These are phyloP conservation scores for Botrytis byssoidea DNA, from an alignment of 2,329 filamentous ascomycete species.

Conservation along the genomic window DNA sequence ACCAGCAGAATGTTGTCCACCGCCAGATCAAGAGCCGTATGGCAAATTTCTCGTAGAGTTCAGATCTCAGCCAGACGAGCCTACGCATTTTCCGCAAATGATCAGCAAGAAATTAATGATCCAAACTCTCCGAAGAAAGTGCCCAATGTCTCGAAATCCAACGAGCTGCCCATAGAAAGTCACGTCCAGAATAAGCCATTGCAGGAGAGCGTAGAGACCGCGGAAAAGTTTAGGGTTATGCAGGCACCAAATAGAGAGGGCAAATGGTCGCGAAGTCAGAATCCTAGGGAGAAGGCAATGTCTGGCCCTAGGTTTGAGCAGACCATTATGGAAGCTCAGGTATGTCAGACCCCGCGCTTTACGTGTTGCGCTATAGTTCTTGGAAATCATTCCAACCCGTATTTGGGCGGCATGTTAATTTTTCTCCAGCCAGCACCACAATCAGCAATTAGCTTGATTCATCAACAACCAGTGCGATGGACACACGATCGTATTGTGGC, in stretches of 20 bases:
- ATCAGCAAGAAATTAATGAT: slow-evolving; percentile 40
- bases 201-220: slow-evolving; percentile 52
- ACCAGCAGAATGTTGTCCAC: slow-evolving; percentile 45
- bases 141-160: slow-evolving; percentile 59
- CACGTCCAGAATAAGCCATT: slow-evolving; percentile 51
- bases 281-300: slow-evolving; percentile 80
- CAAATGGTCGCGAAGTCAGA: slow-evolving; percentile 85
- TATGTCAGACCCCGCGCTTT: slow-evolving; percentile 45
- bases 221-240: slow-evolving; percentile 33
- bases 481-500: slow-evolving; percentile 76
- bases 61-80: slow-evolving; percentile 32
- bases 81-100: slow-evolving; percentile 50
- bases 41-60: slow-evolving; percentile 41
- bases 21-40: slow-evolving; percentile 43
- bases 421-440: slow-evolving; percentile 72
- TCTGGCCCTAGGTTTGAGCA: slow-evolving; percentile 94
- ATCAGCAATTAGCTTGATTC: slow-evolving; percentile 92
- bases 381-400: neutral
- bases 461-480: slow-evolving; percentile 94
- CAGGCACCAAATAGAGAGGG: slow-evolving; percentile 85
- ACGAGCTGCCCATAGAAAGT: slow-evolving; percentile 53
- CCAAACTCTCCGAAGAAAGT: slow-evolving; percentile 48
- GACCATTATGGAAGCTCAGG: slow-evolving; percentile 90
- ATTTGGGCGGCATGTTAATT: slow-evolving; percentile 37
- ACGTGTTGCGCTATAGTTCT: neutral